phyloP scores from a whole-genome alignment of 2,329 filamentous ascomycete species.

The Pseudogymnoascus sp. region DNA sequence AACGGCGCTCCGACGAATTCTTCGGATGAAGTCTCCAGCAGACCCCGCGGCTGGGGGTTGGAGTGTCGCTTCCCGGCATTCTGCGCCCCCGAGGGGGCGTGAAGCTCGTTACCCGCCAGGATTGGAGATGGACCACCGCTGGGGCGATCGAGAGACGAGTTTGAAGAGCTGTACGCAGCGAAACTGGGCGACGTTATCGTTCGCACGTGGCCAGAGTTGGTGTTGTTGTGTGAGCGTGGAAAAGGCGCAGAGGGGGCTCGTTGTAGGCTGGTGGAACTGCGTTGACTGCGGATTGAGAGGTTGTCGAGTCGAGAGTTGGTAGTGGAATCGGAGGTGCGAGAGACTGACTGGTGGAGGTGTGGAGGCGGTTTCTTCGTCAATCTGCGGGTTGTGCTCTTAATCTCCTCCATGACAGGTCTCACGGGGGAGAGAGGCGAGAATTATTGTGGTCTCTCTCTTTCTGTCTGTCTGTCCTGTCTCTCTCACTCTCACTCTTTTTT shows the following conservation, averaged over 20 bases:
- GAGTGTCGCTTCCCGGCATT: constrained; percentile 28
- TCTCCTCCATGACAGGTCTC: constrained; percentile 24
- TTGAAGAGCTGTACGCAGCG: constrained; percentile 34
- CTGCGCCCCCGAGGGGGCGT: constrained; percentile 17
- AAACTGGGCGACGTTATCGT: constrained; percentile 39
- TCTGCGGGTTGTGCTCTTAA: constrained; percentile 40
- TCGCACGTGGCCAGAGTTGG: constrained; percentile 29
- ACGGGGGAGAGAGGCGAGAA: constrained; percentile 6
- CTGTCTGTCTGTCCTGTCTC: not conserved
- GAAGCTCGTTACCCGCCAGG: constrained; percentile 23
- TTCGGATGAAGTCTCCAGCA: constrained; percentile 43
- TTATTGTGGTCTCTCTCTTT: not conserved
- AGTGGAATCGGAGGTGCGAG: constrained; percentile 44
- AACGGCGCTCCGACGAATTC: constrained; percentile 59
- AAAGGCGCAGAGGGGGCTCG: constrained; percentile 50
- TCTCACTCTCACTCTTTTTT: not conserved
- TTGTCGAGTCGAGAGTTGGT: constrained; percentile 37
- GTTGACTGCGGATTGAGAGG: constrained; percentile 52
- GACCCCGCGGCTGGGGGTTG: constrained; percentile 31
- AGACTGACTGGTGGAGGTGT: constrained; percentile 24
- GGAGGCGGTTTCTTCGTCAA: constrained; percentile 56
- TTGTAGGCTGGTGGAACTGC: constrained; percentile 55
- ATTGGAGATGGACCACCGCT: constrained; percentile 25
- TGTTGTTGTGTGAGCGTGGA: constrained; percentile 26
- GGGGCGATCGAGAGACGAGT: constrained; percentile 28